These are phyloP conservation scores for Tardiomyces blankii DNA, from an alignment of 1,139 yeast species.

Conservation along the genomic window DNA sequence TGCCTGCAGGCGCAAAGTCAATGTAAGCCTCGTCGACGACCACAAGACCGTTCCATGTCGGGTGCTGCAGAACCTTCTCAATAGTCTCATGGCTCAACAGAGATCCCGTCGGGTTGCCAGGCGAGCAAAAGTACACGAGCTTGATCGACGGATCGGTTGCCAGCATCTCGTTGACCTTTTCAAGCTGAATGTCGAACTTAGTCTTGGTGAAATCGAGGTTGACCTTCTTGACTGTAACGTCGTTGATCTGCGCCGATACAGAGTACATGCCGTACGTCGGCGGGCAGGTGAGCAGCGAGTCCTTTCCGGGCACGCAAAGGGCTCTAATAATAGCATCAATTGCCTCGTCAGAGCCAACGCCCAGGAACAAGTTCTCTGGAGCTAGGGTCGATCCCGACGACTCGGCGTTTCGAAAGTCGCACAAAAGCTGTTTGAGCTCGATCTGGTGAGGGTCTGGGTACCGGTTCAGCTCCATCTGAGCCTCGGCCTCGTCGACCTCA, in stretches of 20 bases:
- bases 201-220: constrained; percentile 40
- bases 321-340: constrained; percentile 84
- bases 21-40: constrained; percentile 93
- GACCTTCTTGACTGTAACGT: constrained; percentile 63
- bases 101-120: constrained; percentile 95
- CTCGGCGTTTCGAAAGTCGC: constrained; percentile 53
- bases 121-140: constrained; percentile 79
- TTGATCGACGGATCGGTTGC: constrained; percentile 50
- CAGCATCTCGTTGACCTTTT: constrained; percentile 43
- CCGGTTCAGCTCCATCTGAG: constrained; percentile 50
- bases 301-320: constrained; percentile 70
- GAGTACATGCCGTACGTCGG: constrained; percentile 98
- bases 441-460: constrained; percentile 96
- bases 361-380: constrained; percentile 71
- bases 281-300: constrained; percentile 76
- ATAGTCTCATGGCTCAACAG: constrained; percentile 41
- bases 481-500: constrained; percentile 28
- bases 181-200: constrained; percentile 56
- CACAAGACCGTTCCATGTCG: constrained; percentile 57
- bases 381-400: constrained; percentile 26
- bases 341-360: constrained; percentile 96
- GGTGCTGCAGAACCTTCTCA: constrained; percentile 39
- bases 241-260: constrained; percentile 84
- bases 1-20: constrained; percentile 61
- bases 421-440: constrained; percentile 62